Evolutionary conservation across 768 basidiomycete species (phyloP), one percentile per base, ranked within the genome.

Genomic region (Pleurotus tuber-regium): DNA sequence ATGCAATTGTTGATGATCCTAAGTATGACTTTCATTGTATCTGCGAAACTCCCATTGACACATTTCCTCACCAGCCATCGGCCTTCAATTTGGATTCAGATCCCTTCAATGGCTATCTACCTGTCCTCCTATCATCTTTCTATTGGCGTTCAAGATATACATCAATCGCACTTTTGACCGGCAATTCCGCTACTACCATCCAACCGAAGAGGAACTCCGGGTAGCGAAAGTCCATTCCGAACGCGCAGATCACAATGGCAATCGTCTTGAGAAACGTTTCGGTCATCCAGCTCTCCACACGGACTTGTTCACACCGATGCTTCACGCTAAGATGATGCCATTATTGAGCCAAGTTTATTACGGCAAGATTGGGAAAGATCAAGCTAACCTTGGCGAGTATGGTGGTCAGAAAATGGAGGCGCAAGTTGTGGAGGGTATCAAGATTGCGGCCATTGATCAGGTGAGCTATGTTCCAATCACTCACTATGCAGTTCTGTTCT

Each of bases 271-370:
- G 71, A 92, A 86, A 64, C 86, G 96, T 24, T 99, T 98, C 70
- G 90, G 95, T 1, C 97, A 99, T 65, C 95, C 97, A 1, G 89
- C 94, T 12, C 75, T 99, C 41, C 83, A 93, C 58, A 69, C 80
- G 10, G 92, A 95, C 48, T 76, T 96, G 40, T 90, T 94, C 69
- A 92, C 90, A 4, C 91, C 89, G 0, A 89, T 91, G 88, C 66
- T 93, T 44, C 91, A 92, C 59, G 83, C 86, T 55, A 86, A 84
- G 66, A 88, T 92, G 87, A 85, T 89, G 80, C 85, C 79, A 5
- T 70, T 93, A 19, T 72, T 93, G 18, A 68, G 73, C 29, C 80
- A 92, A 54, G 87, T 93, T 23, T 93, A 91, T 62, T 70, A 77
- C 33, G 91, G 91, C 58, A 86, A 83, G 65, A 76, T 90, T 48